Percentiles rank a stretch among this genome's conserved stretches.
These are phyloP conservation scores for Phalaenopsis equestris DNA, from an alignment of 106 monocot species.

Conservation along the genomic window DNA sequence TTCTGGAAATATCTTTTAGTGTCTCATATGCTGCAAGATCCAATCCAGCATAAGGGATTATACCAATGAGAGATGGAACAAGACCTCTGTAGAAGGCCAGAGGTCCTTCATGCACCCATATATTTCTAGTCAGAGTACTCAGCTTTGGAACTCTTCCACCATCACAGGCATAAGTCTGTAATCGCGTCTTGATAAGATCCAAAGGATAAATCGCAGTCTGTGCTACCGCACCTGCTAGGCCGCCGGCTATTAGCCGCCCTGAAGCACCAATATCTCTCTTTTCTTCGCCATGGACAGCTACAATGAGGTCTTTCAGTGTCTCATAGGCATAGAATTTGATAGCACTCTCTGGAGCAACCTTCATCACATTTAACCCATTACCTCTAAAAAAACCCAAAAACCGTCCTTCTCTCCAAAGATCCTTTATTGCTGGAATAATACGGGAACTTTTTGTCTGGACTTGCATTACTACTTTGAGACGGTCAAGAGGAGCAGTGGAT, in stretches of 20 bases:
- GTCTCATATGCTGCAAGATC: slow-evolving; percentile 94
- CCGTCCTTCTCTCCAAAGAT: slow-evolving; percentile 70
- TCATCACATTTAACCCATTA: slow-evolving; percentile 90
- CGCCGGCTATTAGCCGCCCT: slow-evolving; percentile 75
- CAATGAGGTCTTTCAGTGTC: slow-evolving; percentile 69
- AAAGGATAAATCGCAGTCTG: slow-evolving; percentile 92
- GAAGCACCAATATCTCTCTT: slow-evolving; percentile 71
- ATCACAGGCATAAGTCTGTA: slow-evolving; percentile 61
- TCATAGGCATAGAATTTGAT: slow-evolving; percentile 90
- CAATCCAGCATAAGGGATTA: slow-evolving; percentile 95
- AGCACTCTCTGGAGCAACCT: slow-evolving; percentile 92
- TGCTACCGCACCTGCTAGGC: slow-evolving; percentile 83
- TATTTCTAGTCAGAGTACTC: slow-evolving; percentile 55
- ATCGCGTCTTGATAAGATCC: slow-evolving; percentile 85
- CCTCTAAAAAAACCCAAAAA: slow-evolving; percentile 71
- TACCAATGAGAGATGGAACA: slow-evolving; percentile 77
- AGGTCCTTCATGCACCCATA: slow-evolving; percentile 84
- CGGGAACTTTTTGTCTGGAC: slow-evolving; percentile 51
- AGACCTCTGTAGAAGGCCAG: slow-evolving; percentile 86
- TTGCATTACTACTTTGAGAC: slow-evolving; percentile 84
- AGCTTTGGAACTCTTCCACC: slow-evolving; percentile 61
- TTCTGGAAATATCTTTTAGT: slow-evolving; percentile 78
- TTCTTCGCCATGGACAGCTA: slow-evolving; percentile 43
- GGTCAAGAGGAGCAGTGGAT: slow-evolving; percentile 86
- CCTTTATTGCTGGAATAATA: slow-evolving; percentile 56